Evolutionary conservation across 169 alveolate genomes (phyloP), one percentile per base, ranked within the genome.

Genomic region (Plasmodium coatneyi): DNA sequence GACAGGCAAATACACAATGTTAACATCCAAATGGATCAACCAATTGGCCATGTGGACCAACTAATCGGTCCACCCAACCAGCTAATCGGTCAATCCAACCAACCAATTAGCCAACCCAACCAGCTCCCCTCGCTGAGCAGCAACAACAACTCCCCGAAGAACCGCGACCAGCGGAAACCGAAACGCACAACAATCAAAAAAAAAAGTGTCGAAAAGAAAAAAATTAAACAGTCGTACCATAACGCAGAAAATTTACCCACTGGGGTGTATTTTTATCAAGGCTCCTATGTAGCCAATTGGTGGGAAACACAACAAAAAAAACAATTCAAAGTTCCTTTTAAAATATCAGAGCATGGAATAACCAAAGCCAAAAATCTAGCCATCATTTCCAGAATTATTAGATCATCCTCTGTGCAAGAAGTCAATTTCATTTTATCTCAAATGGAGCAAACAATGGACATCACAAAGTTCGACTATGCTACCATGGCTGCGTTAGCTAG

Each of bases 201-300:
- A 22, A 78, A 14, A 22, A 34, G 46, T 28, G 60, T 78, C 43
- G 93, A 87, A 36, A 87, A 87, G 78, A 87, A 87, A 71, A 87
- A 87, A 78, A 74, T 30, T 0, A 87, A 87, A 79, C 86, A 87
- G 49, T 7, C 81, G 4, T 78, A 78, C 80, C 41, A 78, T 25
- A 87, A 78, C 81, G 19, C 76, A 36, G 93, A 87, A 30, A 87
- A 87, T 60, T 78, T n/a, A n/a, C n/a, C n/a, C n/a, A n/a, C n/a
- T n/a, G n/a, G n/a, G n/a, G n/a, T n/a, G n/a, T n/a, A n/a, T 78
- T 87, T 87, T 16, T 87, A 87, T 56, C 93, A 87, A 87, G 93
- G 93, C 14, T 87, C 93, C 54, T 87, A 87, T 79, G 93, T 87
- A 71, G 93, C 93, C 46, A 87, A 87, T 66, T 87, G 93, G 93